Evolutionary conservation across 2,329 filamentous ascomycete genomes (phyloP), one percentile per base, ranked within the genome.

Genomic region (Niveomyces coronatus): DNA sequence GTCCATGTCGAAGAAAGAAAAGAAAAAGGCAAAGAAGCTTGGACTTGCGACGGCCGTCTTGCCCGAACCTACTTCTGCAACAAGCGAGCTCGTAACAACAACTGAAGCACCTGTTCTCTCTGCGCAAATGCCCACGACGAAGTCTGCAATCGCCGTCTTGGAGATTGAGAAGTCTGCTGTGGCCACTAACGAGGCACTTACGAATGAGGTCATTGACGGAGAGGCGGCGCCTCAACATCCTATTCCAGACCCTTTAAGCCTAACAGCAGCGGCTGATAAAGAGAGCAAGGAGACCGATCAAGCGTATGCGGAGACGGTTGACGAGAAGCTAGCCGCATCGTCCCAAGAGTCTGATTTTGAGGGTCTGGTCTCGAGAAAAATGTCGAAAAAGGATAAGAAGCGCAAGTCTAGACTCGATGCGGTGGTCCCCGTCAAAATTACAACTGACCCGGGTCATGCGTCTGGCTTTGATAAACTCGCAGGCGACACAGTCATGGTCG

Each of bases 311-410:
- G 33, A 24, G 4, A 22, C 19, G 9, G 11, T n/a, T 13, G n/a
- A 6, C 10, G 30, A 19, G 13, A 19, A 18, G 19, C 15, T n/a
- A 4, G 4, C 10, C 14, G 24, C 23, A 14, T n/a, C 31, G 2
- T 6, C 28, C 22, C 37, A 38, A n/a, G 37, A 49, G 39, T 19
- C 41, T 26, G 36, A 16, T 17, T 35, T 23, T 8, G 37, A 39
- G 9, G 24, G 36, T 4, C 15, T 23, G 6, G 31, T 39, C 27
- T 42, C 46, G 24, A 48, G 39, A 35, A 60, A 61, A 43, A 59
- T 60, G 38, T 51, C 53, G 10, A 62, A 63, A 49, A 63, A 65
- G 41, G 53, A 52, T 38, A 56, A 40, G 19, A 57, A 50, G 51
- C 50, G 47, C 44, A 49, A 44, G 45, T 46, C 47, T 48, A 33